Conservation (phyloP, 169 alveolate genomes). For the Plasmodium gonderi region DNA sequence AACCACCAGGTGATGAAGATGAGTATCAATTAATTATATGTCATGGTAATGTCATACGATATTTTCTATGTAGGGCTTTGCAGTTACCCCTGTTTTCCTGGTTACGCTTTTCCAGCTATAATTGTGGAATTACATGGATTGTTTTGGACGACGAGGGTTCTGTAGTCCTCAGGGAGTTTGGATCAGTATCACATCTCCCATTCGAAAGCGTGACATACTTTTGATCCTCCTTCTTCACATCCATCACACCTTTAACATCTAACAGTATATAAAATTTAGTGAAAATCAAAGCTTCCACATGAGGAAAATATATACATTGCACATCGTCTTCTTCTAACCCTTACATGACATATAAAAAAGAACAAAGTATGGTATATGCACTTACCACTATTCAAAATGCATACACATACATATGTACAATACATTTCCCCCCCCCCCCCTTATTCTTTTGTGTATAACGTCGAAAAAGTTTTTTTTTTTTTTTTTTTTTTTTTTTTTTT, state of each 20-base stretch:
- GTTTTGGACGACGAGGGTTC: conserved; percentile 75
- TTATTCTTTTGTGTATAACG: not conserved
- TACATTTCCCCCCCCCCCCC: not conserved
- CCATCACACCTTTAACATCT: no score
- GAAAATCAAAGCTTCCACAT: no score
- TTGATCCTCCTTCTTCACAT: no score
- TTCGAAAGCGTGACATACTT: conserved; percentile 71
- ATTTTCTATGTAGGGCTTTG: conserved; percentile 79
- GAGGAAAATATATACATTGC: no score
- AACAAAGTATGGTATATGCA: no score
- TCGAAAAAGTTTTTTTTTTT: not conserved
- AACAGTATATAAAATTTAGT: no score
- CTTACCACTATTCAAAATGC: no score
- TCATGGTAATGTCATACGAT: conserved; percentile 80
- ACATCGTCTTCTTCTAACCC: no score
- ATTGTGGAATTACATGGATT: conserved; percentile 79
- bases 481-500: not conserved
- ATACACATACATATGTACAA: not conserved
- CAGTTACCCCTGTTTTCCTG: conserved; percentile 80
- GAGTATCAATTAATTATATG: conserved; percentile 78
- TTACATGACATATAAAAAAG: no score
- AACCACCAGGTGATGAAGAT: conserved; percentile 72
- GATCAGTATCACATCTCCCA: conserved; percentile 74
- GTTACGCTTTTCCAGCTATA: conserved; percentile 77
- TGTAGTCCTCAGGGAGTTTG: conserved; percentile 64